Percentiles rank a stretch among this genome's conserved stretches.
phyloP scores from a whole-genome alignment of 2,329 filamentous ascomycete genomes.

The Epichloe gansuensis region DNA sequence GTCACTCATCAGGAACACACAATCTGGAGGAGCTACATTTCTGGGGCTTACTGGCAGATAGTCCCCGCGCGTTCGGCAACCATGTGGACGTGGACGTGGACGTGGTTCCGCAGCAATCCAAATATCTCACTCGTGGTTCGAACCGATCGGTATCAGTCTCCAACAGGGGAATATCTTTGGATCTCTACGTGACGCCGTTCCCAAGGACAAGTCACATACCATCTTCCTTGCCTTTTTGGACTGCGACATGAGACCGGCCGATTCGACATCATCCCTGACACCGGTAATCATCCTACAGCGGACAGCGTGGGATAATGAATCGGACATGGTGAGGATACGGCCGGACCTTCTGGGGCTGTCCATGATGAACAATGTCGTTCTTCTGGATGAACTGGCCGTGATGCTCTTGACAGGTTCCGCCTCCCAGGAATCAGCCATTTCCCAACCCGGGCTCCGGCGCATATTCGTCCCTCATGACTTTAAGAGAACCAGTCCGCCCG shows the following conservation, averaged over 20 bases:
- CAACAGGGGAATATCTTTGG: not conserved
- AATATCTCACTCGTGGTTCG: not conserved
- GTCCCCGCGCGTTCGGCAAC: not conserved
- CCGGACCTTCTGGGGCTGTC: slow-evolving; percentile 14
- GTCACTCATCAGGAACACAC: not conserved
- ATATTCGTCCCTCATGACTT: not conserved
- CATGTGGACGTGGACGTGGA: not conserved
- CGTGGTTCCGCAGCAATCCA: not conserved
- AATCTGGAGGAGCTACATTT: not conserved
- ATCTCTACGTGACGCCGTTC: slow-evolving; percentile 15
- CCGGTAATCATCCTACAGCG: slow-evolving; percentile 17
- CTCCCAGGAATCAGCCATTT: not conserved
- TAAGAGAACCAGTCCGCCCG: not conserved
- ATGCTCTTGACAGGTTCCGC: slow-evolving; percentile 5
- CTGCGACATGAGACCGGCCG: slow-evolving; percentile 15
- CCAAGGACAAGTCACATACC: slow-evolving; percentile 13
- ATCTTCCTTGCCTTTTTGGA: slow-evolving; percentile 17
- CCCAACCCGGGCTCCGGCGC: not conserved
- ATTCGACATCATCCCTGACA: slow-evolving; percentile 6
- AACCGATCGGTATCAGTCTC: not conserved
- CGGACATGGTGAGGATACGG: slow-evolving; percentile 15
- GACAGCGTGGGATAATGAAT: slow-evolving; percentile 16
- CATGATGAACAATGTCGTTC: slow-evolving; percentile 16
- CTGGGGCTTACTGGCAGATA: not conserved
- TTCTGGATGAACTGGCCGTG: slow-evolving; percentile 12